Evolutionary conservation across 305 asterid genomes (phyloP).

Genomic region (Solanum hybrid): DNA sequence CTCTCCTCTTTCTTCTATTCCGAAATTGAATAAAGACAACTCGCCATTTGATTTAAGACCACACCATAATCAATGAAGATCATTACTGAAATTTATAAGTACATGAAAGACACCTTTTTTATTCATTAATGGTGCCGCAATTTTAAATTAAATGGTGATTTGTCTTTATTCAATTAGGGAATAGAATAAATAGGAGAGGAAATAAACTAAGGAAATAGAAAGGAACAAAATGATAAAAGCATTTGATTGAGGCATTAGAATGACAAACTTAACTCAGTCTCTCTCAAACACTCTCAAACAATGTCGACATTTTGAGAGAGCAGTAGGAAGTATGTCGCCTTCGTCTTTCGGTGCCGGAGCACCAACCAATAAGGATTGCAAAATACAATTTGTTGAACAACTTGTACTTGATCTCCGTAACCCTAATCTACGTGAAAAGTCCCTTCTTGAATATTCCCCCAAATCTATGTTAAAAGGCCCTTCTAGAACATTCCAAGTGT

Average conservation of each 20-base stretch:
- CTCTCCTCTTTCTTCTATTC: neutral
- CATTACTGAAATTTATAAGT: neutral
- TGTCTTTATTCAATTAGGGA: neutral
- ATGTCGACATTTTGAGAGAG: neutral
- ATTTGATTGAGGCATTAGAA: neutral
- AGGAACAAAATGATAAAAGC: neutral
- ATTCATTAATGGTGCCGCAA: neutral
- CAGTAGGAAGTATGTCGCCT: neutral
- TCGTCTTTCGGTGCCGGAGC: neutral
- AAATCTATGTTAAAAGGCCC: conserved; percentile 83
- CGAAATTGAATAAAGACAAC: neutral
- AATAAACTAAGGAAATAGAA: neutral
- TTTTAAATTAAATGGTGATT: neutral
- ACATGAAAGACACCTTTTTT: neutral
- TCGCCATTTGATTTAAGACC: neutral
- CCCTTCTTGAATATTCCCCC: conserved; percentile 85
- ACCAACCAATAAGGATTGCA: neutral
- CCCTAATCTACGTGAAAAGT: conserved; percentile 79
- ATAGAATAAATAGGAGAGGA: neutral
- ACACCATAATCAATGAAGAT: neutral
- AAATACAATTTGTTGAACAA: conserved; percentile 75
- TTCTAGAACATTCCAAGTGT: conserved; percentile 86
- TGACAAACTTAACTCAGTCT: neutral
- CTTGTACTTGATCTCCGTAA: conserved; percentile 78
- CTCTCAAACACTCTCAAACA: neutral